phyloP scores from a whole-genome alignment of 306 rosid species.

The Quercus wislizeni region DNA sequence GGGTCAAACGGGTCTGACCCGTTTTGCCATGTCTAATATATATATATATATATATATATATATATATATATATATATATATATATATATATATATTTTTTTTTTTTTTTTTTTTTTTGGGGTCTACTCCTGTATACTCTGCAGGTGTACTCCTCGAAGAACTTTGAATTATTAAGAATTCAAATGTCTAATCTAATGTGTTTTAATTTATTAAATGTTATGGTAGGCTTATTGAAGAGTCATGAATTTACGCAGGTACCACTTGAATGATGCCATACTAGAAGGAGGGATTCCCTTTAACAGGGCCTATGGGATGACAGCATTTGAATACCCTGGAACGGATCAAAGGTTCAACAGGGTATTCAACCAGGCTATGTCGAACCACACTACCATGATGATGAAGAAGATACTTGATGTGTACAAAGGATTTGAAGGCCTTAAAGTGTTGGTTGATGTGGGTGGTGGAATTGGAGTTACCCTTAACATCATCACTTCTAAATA shows the following conservation, averaged over 20 bases:
- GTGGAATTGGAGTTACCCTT: conserved; percentile 26
- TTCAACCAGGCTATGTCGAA: conserved; percentile 29
- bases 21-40: too few relatives aligned
- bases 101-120: too few relatives aligned
- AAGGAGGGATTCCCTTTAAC: conserved; percentile 29
- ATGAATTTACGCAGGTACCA: conserved; percentile 10
- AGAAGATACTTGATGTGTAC: conserved; percentile 18
- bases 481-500: conserved; percentile 9
- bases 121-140: background rate
- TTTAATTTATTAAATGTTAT: background rate
- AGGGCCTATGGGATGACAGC: conserved; percentile 18
- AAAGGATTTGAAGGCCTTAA: conserved; percentile 19
- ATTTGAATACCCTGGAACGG: conserved; percentile 17
- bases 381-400: conserved; percentile 23
- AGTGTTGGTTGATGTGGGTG: conserved; percentile 23
- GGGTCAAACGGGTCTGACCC: too few relatives aligned
- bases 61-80: too few relatives aligned
- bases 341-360: conserved; percentile 18
- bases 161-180: too few relatives aligned
- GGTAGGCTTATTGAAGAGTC: background rate
- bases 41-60: too few relatives aligned
- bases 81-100: too few relatives aligned
- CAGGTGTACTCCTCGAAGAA: background rate
- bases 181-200: background rate
- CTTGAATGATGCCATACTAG: conserved; percentile 20